Base-by-base conservation (phyloP, 1,139 yeast species). In the Sugiyamaella grinbergsii region DNA sequence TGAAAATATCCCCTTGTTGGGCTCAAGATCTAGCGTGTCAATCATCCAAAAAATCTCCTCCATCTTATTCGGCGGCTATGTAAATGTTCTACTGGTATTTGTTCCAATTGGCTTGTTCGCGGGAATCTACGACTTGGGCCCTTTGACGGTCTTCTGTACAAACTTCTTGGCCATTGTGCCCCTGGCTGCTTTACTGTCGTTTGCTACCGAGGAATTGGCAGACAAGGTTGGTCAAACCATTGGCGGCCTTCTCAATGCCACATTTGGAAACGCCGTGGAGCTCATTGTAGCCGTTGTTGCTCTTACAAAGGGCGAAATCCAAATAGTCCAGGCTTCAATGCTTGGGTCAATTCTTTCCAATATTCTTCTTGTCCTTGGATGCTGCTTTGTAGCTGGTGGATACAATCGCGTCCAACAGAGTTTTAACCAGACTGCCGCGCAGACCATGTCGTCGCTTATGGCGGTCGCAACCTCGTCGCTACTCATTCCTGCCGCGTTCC, bases 241-340 rank as follows among this genome's bases (percentile, higher is more conserved):
- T 24, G 98, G 98, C 16, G 98, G 98, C 0, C 76, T 93, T 58
- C 75, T 93, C 63, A 93, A 93, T 71, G 98, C 98, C 2, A 91
- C 98, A 7, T 87, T 93, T 67, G 98, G 98, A 54, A 93, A 93
- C 69, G 97, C 96, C 5, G 88, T 73, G 24, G 98, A 93, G 71
- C 81, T 94, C 58, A 93, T 93, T 68, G 97, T 93, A 43, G 89
- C 96, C 1, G 75, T 93, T 28, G 89, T 93, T 61, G 98, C 98
- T 1, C 76, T 94, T 63, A 76, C 73, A 59, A 85, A 86, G 40
- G 89, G 90, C 60, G 96, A 93, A 70, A 82, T 93, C 49, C 79
- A 96, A 59, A 91, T 93, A 63, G 98, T 94, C 38, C 79, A 93
- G 70, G 96, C 98, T 2, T 85, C 95, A 29, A 93, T 93, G 98